Base-by-base conservation (phyloP, 441 rosid species). In the Croton setiger region DNA sequence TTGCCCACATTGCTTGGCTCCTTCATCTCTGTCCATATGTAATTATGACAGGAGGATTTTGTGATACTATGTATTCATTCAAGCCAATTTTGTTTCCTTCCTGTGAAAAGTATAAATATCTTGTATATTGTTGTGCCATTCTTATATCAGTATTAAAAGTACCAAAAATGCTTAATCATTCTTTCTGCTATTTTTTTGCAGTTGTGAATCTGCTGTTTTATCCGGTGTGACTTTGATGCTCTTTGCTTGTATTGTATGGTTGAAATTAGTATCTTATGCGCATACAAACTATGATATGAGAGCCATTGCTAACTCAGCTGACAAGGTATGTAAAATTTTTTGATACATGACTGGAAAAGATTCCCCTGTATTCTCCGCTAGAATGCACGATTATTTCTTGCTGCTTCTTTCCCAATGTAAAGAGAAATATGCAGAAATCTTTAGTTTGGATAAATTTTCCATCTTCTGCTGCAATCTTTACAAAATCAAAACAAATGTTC, bases 241-340 rank as follows among this genome's bases (percentile, higher is more conserved):
- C 45, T 83, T 92, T 76, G 79, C 96, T 77, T 88, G 95, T 82
- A 87, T 92, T 58, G 98, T 92, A 70, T 92, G 98, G 98, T 75
- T 92, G 59, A 92, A 92, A 79, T 73, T 90, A 83, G 92, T 92
- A 51, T 90, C 98, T 41, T 92, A 88, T 74, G 98, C 90, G n/a
- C 98, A 92, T 82, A 90, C 98, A 48, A 92, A 70, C 81, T 79
- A 68, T 80, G 97, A 90, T 69, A 83, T 85, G 87, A 88, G 98
- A 82, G 76, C 85, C 14, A 37, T 89, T 60, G 82, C 89, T 59
- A 86, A 81, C 71, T 80, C 86, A 14, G 72, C 66, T 66, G 87
- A 86, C 44, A 87, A 91, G 98, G 99, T 96, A 76, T 36, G 23
- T n/a, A 21, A n/a, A 18, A 0, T 12, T 58, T 21, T 1, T 56